These are phyloP conservation scores for Jatropha curcas DNA, from an alignment of 345 rosid species.

Conservation along the genomic window DNA sequence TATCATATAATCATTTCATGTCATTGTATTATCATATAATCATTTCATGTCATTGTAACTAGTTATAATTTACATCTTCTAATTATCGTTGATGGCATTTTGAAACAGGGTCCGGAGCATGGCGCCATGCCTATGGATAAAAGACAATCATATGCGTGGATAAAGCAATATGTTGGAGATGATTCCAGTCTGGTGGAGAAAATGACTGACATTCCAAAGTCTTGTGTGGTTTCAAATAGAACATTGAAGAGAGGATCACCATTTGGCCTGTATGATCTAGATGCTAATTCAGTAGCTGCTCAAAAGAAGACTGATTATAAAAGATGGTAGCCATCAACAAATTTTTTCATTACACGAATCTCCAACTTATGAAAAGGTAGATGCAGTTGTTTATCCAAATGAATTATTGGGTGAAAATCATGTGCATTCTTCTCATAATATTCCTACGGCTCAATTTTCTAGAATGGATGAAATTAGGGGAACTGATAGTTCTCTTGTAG, in stretches of 20 bases:
- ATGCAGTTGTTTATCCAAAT: conserved; percentile 18
- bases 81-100: background rate
- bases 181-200: conserved; percentile 19
- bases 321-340: conserved; percentile 7
- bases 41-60: background rate
- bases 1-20: background rate
- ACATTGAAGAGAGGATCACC: conserved; percentile 20
- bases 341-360: conserved; percentile 9
- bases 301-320: conserved; percentile 19
- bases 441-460: conserved; percentile 22
- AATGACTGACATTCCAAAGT: conserved; percentile 2
- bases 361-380: conserved; percentile 25
- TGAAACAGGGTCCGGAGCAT: conserved; percentile 16
- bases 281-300: conserved; percentile 6
- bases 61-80: background rate
- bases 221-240: background rate
- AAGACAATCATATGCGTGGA: background rate
- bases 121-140: background rate
- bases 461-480: conserved; percentile 2
- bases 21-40: background rate
- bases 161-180: conserved; percentile 7
- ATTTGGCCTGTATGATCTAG: conserved; percentile 7
- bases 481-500: conserved; percentile 18
- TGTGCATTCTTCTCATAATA: conserved; percentile 23
- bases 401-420: conserved; percentile 21